A percentile compares a stretch with the other conserved stretches of the same genome.
phyloP scores from a whole-genome alignment of 179 eudicot genomes.

The Actinidia arguta region DNA sequence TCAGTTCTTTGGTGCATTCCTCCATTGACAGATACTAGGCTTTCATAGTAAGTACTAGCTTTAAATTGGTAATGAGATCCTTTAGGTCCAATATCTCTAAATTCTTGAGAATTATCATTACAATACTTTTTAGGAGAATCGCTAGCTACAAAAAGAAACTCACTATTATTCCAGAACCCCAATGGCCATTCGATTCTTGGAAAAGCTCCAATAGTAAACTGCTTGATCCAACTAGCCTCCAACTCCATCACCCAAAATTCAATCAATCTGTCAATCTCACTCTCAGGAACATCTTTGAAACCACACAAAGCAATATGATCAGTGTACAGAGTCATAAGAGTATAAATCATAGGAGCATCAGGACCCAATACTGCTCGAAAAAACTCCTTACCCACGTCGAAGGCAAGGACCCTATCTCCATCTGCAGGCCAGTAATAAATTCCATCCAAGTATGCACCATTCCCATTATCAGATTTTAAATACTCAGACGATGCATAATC shows the following conservation, averaged over 20 bases:
- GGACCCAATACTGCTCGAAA: not conserved
- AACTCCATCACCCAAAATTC: slow-evolving; percentile 10
- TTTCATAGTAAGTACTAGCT: not conserved
- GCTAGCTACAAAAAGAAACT: not conserved
- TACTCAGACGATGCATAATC: not conserved
- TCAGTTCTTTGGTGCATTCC: not conserved
- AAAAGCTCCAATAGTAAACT: not conserved
- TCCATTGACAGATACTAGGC: not conserved
- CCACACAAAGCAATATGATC: not conserved
- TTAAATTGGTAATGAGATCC: not conserved
- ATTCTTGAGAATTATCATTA: not conserved
- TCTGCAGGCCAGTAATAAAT: not conserved
- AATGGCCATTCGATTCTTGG: not conserved
- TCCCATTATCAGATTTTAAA: not conserved
- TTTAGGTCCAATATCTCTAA: slow-evolving; percentile 5
- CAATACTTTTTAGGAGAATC: not conserved
- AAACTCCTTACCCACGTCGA: slow-evolving; percentile 6
- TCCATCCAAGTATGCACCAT: not conserved
- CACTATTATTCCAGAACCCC: slow-evolving; percentile 10
- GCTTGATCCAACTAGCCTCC: slow-evolving; percentile 3
- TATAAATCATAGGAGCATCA: too few species aligned
- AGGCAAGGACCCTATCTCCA: not conserved
- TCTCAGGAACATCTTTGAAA: not conserved
- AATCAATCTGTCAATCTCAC: not conserved
- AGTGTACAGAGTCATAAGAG: not conserved